Base-by-base conservation (phyloP, 495 filamentous ascomycete genomes). In the Neurospora sp. region DNA sequence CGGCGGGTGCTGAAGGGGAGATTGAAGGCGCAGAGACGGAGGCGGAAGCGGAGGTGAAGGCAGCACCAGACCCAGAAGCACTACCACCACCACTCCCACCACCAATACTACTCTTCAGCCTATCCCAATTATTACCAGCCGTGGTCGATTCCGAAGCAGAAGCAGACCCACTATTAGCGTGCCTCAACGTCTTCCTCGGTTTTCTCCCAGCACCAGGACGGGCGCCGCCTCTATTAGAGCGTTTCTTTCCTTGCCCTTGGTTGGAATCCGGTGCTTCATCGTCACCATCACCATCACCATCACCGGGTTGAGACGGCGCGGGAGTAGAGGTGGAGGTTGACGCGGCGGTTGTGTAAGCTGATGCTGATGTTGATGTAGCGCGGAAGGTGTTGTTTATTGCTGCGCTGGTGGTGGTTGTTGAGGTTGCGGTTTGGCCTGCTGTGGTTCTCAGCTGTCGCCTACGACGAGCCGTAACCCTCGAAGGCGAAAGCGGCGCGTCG, bases 141-240 rank as follows among this genome's bases (percentile, higher is more conserved):
- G 68, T 0, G 72, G 75, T 38, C 76, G 72, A 48, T 78, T 65
- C 53, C 27, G 53, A 65, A 17, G 53, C 53, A 0, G 53, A 65
- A 65, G 2, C 12, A 31, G 53, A 4, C 14, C 27, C 53, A 37
- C 53, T 65, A n/a, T n/a, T n/a, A 35, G 53, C 53, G 2, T 31
- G 53, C 1, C 53, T 65, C 12, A 35, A 0, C 27, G 0, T 17
- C 70, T 71, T 71, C 27, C 38, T 81, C 1, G 78, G 78, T 53
- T 81, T 81, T 16, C 79, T 75, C 1, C 79, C 79, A 3, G 79
- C 79, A 40, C 79, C 79, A 69, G 79, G 79, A 10, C 79, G 73
- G 17, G 78, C 79, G 38, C 79, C 79, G 22, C 79, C 79, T 53
- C 79, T 74, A 71, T 78, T 79, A 38, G 79, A 77, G 38, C 59